Conservation (phyloP, 139 green algal species). For the Zygnema cylindricum region DNA sequence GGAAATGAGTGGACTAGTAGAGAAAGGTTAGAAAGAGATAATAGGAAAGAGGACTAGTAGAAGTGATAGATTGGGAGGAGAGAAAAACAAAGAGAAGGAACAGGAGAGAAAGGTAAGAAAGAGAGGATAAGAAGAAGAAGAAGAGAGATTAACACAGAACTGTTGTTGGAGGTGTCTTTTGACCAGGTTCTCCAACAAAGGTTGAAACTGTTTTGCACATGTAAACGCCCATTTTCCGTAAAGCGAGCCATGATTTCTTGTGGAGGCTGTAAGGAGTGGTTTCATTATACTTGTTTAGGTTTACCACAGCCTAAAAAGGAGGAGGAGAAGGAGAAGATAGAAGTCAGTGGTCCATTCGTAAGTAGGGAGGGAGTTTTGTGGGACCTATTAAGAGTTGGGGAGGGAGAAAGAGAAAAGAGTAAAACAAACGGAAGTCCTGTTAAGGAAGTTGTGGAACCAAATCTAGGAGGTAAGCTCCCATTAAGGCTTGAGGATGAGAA, state of each 20-base stretch:
- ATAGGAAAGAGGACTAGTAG: background rate
- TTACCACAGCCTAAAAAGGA: slow-evolving; percentile 31
- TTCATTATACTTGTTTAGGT: slow-evolving; percentile 61
- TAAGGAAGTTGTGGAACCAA: too few relatives aligned
- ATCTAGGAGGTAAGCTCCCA: too few relatives aligned
- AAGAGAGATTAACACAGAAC: too few relatives aligned
- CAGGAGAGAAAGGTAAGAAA: background rate
- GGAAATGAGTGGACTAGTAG: background rate
- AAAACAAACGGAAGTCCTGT: too few relatives aligned
- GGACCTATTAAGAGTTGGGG: background rate
- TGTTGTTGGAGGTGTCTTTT: too few relatives aligned
- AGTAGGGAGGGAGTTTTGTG: too few relatives aligned
- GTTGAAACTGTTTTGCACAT: slow-evolving; percentile 61
- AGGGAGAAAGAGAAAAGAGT: too few relatives aligned
- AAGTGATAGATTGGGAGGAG: background rate
- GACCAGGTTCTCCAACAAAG: too few relatives aligned
- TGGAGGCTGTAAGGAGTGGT: slow-evolving; percentile 60
- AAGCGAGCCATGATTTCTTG: slow-evolving; percentile 56
- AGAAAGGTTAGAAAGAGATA: background rate
- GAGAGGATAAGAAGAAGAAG: slow-evolving; percentile 45
- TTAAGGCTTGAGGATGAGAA: too few relatives aligned
- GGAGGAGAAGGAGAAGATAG: background rate
- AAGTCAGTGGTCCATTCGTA: background rate
- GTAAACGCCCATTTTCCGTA: slow-evolving; percentile 41
- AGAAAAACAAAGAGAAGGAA: background rate